Percentiles rank a stretch among this genome's conserved stretches.
phyloP scores from a whole-genome alignment of 129 eudicot species.

The Escallonia herrerae region DNA sequence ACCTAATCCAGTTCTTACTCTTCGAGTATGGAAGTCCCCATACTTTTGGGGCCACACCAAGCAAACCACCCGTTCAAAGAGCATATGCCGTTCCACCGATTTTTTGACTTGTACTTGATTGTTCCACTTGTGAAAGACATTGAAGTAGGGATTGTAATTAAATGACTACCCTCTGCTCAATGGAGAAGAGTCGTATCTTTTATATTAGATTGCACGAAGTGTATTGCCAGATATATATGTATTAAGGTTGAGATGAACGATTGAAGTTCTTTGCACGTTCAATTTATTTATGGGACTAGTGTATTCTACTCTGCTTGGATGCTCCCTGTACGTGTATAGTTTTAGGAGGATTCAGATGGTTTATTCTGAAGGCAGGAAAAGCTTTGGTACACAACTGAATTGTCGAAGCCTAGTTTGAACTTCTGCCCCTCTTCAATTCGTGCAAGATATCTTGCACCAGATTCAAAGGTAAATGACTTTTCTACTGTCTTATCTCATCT shows the following conservation, averaged over 20 bases:
- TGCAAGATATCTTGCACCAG: too few relatives aligned
- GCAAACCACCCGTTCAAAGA: not conserved
- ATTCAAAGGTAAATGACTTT: too few relatives aligned
- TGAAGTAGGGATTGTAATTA: not conserved
- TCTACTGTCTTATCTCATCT: too few relatives aligned
- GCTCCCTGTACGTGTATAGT: not conserved
- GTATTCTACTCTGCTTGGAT: not conserved
- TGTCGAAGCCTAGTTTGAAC: too few relatives aligned
- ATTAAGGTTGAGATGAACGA: too few relatives aligned
- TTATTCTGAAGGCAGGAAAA: too few relatives aligned
- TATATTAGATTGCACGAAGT: not conserved
- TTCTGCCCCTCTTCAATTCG: too few relatives aligned
- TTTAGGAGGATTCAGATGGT: too few relatives aligned
- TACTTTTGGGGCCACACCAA: not conserved
- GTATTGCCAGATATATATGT: not conserved
- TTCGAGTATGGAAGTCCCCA: not conserved
- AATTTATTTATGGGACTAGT: too few relatives aligned
- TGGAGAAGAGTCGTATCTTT: not conserved
- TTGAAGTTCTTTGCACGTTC: too few relatives aligned
- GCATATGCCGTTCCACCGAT: not conserved
- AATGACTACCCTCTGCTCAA: not conserved
- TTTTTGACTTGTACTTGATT: not conserved
- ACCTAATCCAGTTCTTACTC: constrained; percentile 1
- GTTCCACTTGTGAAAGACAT: constrained; percentile 10
- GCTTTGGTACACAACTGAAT: too few relatives aligned